A percentile compares a stretch with the other conserved stretches of the same genome.
Evolutionary conservation across 768 basidiomycete genomes (phyloP).

Genomic region (Rhizopogon salebrosus): DNA sequence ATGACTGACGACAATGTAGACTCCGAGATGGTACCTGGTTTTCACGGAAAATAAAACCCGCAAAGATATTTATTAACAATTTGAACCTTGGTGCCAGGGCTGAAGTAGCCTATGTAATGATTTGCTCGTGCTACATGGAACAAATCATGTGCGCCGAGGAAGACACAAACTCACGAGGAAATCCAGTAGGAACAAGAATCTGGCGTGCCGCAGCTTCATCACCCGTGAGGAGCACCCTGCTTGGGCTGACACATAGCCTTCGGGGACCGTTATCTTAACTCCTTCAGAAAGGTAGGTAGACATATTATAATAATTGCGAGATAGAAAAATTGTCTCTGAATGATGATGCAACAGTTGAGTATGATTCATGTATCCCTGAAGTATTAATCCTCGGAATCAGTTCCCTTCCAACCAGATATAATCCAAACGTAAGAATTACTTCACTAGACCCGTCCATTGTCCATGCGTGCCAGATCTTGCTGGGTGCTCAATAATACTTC

Average conservation of each 20-base stretch:
- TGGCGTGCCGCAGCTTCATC: too few relatives aligned
- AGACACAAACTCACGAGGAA: background rate
- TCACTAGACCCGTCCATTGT: background rate
- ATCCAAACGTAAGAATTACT: background rate
- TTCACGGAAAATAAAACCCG: too few relatives aligned
- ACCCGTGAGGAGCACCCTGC: too few relatives aligned
- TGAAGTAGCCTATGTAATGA: too few relatives aligned
- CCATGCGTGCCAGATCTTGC: background rate
- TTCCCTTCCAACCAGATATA: background rate
- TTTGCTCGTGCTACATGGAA: too few relatives aligned
- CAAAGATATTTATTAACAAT: too few relatives aligned
- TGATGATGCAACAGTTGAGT: background rate
- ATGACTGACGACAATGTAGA: too few relatives aligned
- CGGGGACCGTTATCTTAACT: background rate
- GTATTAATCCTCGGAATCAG: background rate
- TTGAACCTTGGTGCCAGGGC: too few relatives aligned
- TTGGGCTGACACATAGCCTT: background rate
- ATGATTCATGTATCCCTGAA: background rate
- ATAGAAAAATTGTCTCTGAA: background rate
- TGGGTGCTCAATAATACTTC: background rate
- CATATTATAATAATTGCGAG: background rate
- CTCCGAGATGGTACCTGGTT: too few relatives aligned
- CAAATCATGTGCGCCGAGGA: too few relatives aligned
- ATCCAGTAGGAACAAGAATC: background rate
- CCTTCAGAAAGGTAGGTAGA: background rate